Evolutionary conservation across 2,329 filamentous ascomycete species (phyloP).

Genomic region (Dothistroma septosporum): DNA sequence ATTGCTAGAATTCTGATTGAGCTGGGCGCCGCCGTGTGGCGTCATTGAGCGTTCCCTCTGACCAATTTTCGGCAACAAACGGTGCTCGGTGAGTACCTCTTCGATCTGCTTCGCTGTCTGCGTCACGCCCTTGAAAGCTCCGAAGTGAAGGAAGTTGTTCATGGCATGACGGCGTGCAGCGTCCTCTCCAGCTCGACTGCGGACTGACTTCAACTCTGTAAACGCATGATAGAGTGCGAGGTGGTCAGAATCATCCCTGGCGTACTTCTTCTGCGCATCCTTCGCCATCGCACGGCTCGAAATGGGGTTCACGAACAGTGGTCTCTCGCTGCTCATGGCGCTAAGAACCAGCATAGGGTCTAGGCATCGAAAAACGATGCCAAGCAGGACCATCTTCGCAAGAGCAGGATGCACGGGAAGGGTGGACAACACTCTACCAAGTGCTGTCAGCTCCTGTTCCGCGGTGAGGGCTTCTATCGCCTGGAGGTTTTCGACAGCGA

Average conservation of each 20-base stretch:
- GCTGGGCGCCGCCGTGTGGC: constrained; percentile 20
- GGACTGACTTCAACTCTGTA: constrained; percentile 36
- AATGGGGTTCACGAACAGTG: constrained; percentile 35
- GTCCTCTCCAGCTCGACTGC: constrained; percentile 30
- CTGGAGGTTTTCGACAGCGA: constrained; percentile 40
- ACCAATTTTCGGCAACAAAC: constrained; percentile 31
- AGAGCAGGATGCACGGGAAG: constrained; percentile 43
- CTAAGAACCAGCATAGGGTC: constrained; percentile 49
- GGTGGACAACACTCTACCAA: constrained; percentile 44
- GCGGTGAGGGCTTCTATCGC: constrained; percentile 42
- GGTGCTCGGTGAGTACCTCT: constrained; percentile 35
- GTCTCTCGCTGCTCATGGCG: constrained; percentile 33
- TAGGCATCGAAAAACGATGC: constrained; percentile 50
- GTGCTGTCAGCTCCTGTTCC: constrained; percentile 42
- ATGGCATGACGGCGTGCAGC: constrained; percentile 33
- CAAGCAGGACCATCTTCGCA: constrained; percentile 50
- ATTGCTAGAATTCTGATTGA: constrained; percentile 47
- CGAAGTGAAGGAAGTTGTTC: constrained; percentile 35
- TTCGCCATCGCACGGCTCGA: constrained; percentile 27
- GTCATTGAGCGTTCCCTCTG: not conserved
- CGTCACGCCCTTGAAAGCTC: constrained; percentile 37
- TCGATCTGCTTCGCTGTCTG: constrained; percentile 38
- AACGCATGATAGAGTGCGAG: constrained; percentile 45
- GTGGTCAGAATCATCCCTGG: constrained; percentile 44
- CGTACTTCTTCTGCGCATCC: constrained; percentile 31